Conservation (phyloP, 768 basidiomycete genomes). For the Suillus subaureus region DNA sequence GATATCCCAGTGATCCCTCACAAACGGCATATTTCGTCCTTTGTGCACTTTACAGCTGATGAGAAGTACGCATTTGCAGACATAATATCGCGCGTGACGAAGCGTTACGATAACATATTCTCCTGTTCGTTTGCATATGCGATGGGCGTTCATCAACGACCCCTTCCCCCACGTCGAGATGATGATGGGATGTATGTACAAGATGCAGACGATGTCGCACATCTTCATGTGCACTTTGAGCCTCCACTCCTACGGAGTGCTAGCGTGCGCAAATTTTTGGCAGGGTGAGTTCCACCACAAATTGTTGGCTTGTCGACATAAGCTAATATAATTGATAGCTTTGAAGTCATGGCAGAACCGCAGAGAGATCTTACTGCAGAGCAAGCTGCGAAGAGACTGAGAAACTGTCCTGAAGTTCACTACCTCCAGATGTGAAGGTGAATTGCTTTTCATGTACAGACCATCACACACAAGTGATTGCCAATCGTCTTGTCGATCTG, state of each 20-base stretch:
- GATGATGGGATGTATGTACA: constrained; percentile 30
- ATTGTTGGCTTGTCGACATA: neutral
- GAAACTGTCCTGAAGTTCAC: constrained; percentile 59
- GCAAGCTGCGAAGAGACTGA: constrained; percentile 72
- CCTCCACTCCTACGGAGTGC: constrained; percentile 85
- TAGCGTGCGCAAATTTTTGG: constrained; percentile 84
- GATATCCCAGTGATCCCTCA: constrained; percentile 64
- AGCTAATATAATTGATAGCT: constrained; percentile 44
- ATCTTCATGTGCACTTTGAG: constrained; percentile 85
- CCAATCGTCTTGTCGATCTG: too few species aligned
- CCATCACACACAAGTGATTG: too few species aligned
- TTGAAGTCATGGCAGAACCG: constrained; percentile 88
- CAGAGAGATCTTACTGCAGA: constrained; percentile 91
- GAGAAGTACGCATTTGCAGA: constrained; percentile 71
- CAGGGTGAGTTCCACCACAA: constrained; percentile 58
- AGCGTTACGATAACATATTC: constrained; percentile 79
- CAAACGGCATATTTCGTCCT: constrained; percentile 74
- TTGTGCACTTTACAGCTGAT: constrained; percentile 56
- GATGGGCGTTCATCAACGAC: constrained; percentile 92
- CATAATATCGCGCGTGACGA: constrained; percentile 64
- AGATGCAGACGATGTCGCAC: constrained; percentile 60
- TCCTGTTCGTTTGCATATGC: constrained; percentile 90
- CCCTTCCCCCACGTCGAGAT: constrained; percentile 45
- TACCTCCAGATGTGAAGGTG: constrained; percentile 40
- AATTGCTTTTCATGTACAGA: too few species aligned